Conservation (phyloP, 495 filamentous ascomycete genomes). For the Aspergillus incahuasiensis region DNA sequence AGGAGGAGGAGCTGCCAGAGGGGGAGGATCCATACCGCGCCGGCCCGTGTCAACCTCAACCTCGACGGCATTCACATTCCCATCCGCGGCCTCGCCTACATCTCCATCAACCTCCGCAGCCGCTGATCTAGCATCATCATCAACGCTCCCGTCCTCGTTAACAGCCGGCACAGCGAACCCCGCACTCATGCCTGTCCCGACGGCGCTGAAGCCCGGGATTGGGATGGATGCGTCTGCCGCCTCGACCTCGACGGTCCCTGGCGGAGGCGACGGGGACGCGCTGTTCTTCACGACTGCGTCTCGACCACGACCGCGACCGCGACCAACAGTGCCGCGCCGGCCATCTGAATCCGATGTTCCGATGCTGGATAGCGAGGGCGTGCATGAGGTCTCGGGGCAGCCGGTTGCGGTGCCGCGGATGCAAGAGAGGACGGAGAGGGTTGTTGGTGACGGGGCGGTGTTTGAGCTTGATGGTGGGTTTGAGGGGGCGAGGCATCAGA, state of each 20-base stretch:
- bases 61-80: neutral
- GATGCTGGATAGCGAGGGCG: constrained; percentile 21
- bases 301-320: neutral
- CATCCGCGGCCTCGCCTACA: neutral
- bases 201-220: constrained; percentile 2
- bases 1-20: neutral
- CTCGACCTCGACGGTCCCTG: no score
- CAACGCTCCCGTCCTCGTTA: neutral
- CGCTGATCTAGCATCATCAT: neutral
- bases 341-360: constrained; percentile 20
- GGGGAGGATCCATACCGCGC: neutral
- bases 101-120: no score
- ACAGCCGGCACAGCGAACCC: constrained; percentile 6
- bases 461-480: constrained; percentile 24
- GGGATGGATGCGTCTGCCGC: no score
- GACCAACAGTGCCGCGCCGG: neutral
- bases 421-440: neutral
- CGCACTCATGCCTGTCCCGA: constrained; percentile 3
- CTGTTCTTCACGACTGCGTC: neutral
- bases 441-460: neutral
- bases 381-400: constrained; percentile 20
- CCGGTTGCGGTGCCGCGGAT: neutral
- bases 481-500: constrained; percentile 17
- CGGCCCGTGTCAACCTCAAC: constrained; percentile 1
- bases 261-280: neutral